phyloP scores from a whole-genome alignment of 768 basidiomycete genomes.

The Leucosporidium yakuticum region DNA sequence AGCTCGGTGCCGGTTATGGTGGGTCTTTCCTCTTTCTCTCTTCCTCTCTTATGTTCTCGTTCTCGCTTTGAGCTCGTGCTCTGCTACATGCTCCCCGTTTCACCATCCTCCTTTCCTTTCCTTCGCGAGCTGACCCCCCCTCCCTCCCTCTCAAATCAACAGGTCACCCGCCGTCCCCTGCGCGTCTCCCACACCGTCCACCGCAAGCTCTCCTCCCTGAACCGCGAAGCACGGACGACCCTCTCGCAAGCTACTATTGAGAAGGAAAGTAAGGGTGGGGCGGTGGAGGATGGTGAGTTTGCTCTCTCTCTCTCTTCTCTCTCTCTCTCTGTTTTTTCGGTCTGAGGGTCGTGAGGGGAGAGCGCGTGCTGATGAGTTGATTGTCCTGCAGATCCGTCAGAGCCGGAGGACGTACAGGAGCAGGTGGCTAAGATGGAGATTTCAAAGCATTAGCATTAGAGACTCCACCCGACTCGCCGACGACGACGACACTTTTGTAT shows the following conservation, averaged over 20 bases:
- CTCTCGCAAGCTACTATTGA: constrained; percentile 35
- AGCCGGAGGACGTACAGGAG: neutral
- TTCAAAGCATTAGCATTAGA: neutral
- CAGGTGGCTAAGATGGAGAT: constrained; percentile 2
- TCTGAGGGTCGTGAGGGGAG: no score
- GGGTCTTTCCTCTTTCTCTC: neutral
- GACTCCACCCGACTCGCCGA: no score
- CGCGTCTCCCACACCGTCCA: constrained; percentile 29
- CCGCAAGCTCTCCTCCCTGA: constrained; percentile 27
- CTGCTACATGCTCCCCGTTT: neutral
- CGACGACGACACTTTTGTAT: no score
- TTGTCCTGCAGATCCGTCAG: neutral
- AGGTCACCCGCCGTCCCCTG: constrained; percentile 36
- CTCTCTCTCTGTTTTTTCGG: neutral
- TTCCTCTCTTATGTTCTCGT: neutral
- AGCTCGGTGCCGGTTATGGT: constrained; percentile 27
- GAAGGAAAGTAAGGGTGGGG: constrained; percentile 31
- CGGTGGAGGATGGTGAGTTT: constrained; percentile 17
- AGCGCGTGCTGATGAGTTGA: neutral
- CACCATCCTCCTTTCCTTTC: neutral
- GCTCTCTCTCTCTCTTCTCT: neutral
- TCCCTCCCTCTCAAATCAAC: neutral
- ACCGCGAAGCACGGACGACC: constrained; percentile 29
- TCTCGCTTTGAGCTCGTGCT: neutral
- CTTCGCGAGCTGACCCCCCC: neutral